Percentiles rank a stretch among this genome's conserved stretches.
phyloP scores from a whole-genome alignment of 345 rosid genomes.

The Alliaria petiolata region DNA sequence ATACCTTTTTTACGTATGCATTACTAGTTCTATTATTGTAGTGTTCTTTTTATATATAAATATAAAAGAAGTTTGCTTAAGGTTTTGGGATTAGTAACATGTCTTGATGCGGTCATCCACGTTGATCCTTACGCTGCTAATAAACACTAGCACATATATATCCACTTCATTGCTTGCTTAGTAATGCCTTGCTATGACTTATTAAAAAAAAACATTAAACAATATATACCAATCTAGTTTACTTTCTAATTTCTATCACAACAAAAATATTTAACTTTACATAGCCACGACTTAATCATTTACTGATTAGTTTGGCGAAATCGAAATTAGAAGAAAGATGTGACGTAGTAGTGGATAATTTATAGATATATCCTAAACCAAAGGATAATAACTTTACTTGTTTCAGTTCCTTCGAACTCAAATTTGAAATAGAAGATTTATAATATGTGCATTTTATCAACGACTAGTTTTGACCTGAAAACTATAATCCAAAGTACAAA shows the following conservation, averaged over 20 bases:
- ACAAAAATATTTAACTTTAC: no score
- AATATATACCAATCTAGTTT: neutral
- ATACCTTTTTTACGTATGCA: neutral
- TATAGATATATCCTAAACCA: neutral
- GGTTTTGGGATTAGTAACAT: conserved; percentile 23
- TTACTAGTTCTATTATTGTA: neutral
- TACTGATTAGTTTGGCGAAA: neutral
- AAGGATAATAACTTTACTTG: neutral
- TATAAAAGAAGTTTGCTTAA: conserved; percentile 11
- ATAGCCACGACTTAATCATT: neutral
- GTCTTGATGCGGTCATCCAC: conserved; percentile 26
- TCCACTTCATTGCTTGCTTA: conserved; percentile 12
- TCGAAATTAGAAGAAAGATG: neutral
- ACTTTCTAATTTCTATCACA: neutral
- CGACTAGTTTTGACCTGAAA: neutral
- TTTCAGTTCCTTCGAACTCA: neutral
- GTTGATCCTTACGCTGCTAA: conserved; percentile 1
- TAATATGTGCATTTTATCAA: neutral
- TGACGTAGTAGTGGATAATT: neutral
- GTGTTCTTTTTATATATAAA: neutral
- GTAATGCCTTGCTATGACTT: neutral
- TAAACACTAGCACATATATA: neutral
- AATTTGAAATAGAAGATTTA: neutral
- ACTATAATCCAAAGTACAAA: neutral
- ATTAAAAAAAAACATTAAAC: neutral